Evolutionary conservation across 306 rosid genomes (phyloP).

Genomic region (Herpetospermum pedunculosum): DNA sequence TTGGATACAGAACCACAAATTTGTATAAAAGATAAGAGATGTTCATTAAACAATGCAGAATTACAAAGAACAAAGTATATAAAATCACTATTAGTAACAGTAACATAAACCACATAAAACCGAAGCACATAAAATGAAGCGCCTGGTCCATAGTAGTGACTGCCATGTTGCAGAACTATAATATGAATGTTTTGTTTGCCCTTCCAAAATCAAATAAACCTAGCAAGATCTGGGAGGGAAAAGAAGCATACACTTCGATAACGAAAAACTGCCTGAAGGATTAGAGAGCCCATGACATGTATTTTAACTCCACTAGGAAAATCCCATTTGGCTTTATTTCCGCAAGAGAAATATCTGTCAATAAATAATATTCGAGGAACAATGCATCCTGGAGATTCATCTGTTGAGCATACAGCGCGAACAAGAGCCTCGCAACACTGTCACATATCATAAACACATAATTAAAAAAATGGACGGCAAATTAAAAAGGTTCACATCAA

Average conservation of each 20-base stretch:
- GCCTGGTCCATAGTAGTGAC: neutral
- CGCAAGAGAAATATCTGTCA: slow-evolving; percentile 51
- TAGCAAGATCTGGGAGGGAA: neutral
- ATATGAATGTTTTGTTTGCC: neutral
- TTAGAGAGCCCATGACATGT: slow-evolving; percentile 68
- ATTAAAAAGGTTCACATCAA: neutral
- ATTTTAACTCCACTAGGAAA: slow-evolving; percentile 55
- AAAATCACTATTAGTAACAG: neutral
- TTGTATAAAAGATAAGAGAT: too few relatives aligned
- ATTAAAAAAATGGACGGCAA: slow-evolving; percentile 11
- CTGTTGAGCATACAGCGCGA: slow-evolving; percentile 41
- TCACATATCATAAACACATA: slow-evolving; percentile 17
- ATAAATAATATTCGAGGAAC: slow-evolving; percentile 79
- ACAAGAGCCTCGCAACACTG: slow-evolving; percentile 81
- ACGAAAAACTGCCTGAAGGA: slow-evolving; percentile 60
- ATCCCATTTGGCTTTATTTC: slow-evolving; percentile 63
- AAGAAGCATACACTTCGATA: slow-evolving; percentile 26
- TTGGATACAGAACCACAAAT: neutral
- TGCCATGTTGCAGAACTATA: neutral
- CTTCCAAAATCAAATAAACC: neutral
- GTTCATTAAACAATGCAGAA: neutral
- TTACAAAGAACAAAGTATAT: neutral
- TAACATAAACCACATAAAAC: neutral
- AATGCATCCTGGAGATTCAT: slow-evolving; percentile 47
- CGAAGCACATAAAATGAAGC: neutral